Evolutionary conservation across 2,329 filamentous ascomycete genomes (phyloP).

Genomic region (Acrocalymma vagum): DNA sequence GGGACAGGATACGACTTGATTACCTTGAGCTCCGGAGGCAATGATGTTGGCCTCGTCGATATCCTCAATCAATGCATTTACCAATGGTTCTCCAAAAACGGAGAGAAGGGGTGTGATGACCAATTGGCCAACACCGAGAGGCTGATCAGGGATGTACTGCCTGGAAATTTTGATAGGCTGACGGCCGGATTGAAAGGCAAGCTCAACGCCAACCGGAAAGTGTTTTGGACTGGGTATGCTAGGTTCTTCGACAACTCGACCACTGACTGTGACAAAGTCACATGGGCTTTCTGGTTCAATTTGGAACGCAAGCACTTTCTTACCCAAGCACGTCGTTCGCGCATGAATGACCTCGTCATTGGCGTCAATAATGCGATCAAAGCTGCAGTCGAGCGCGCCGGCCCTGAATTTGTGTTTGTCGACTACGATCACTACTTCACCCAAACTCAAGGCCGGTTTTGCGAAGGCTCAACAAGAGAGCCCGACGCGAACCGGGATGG

Average conservation of each 20-base stretch:
- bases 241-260: slow-evolving; percentile 4
- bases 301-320: slow-evolving; percentile 1
- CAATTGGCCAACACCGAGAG: too few species aligned
- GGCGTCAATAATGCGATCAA: slow-evolving; percentile 5
- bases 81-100: too few species aligned
- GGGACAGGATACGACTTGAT: too few species aligned
- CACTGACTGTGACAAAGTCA: slow-evolving; percentile 2
- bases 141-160: slow-evolving; percentile 1
- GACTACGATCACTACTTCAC: slow-evolving; percentile 1
- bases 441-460: slow-evolving; percentile 2
- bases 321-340: slow-evolving; percentile 1
- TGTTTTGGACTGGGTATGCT: slow-evolving; percentile 3
- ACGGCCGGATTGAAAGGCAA: slow-evolving; percentile 1
- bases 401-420: slow-evolving; percentile 4
- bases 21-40: too few species aligned
- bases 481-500: slow-evolving; percentile 2
- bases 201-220: slow-evolving; percentile 1
- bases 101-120: too few species aligned
- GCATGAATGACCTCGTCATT: slow-evolving; percentile 4
- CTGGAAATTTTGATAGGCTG: too few species aligned
- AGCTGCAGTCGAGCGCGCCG: slow-evolving; percentile 1
- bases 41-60: too few species aligned
- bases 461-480: slow-evolving; percentile 2
- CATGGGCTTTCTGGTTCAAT: slow-evolving; percentile 4
- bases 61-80: too few species aligned